Base-by-base conservation (phyloP, 2,329 filamentous ascomycete genomes). In the Graphium sp. region DNA sequence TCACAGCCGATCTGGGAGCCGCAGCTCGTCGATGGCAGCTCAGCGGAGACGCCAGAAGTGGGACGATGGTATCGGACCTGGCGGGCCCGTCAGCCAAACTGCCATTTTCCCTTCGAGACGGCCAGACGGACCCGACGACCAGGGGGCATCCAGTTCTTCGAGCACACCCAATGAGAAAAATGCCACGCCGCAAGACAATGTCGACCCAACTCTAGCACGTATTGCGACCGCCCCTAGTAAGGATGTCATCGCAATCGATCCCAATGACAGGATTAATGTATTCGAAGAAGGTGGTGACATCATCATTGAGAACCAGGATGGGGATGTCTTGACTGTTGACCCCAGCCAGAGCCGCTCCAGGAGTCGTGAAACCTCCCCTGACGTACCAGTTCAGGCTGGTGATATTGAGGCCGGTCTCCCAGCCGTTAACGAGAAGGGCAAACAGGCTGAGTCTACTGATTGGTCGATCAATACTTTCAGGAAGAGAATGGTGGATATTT, bases 41-140 rank as follows among this genome's bases (percentile, higher is more conserved):
- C 68, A 73, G 34, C 67, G 71, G 27, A 74, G 67, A 42, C 62
- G 62, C 44, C 79, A 64, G 55, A 74, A 63, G 47, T 75, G 69
- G 60, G 76, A 82, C 36, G 66, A 69, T 35, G 74, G 66, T n/a
- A 66, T 69, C 39, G 79, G 74, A 3, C 76, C 80, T 4, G 89
- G 89, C 35, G 89, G 89, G 0, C 89, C 84, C 4, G 77, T 95
- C 39, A 80, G 70, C 35, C 74, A 91, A 44, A 93, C 87, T 20
- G 89, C 89, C 15, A 94, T 95, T 40, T 74, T 69, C 38, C 89
- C 89, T 3, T 56, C 59, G 33, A 30, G 30, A 21, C 30, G 29
- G 18, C 9, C 29, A 6, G 20, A 22, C 10, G 28, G 25, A 11
- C 9, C 18, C 12, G 16, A 14, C 11, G n/a, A n/a, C n/a, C n/a